These are phyloP conservation scores for Delonix regia DNA, from an alignment of 306 rosid genomes.

Conservation along the genomic window DNA sequence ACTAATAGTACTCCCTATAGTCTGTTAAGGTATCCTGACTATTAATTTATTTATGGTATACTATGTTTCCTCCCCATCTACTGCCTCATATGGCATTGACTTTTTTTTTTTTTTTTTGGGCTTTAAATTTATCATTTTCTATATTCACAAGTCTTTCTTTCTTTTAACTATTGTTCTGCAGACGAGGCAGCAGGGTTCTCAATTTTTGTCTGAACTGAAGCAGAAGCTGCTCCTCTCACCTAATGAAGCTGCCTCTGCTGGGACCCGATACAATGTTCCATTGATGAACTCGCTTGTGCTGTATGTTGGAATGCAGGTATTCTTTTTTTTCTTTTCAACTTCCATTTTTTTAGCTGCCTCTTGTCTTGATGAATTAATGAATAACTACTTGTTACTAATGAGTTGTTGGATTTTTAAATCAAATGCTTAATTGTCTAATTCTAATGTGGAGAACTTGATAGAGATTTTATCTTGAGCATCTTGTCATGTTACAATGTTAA, in stretches of 20 bases:
- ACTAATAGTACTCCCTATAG: not conserved
- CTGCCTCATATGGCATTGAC: not conserved
- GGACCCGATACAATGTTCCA: slow-evolving; percentile 91
- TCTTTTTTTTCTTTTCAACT: slow-evolving; percentile 6
- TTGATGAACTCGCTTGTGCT: slow-evolving; percentile 93
- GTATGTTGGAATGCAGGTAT: slow-evolving; percentile 98
- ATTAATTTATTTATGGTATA: not conserved
- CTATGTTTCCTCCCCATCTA: not conserved
- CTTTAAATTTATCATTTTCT: not conserved
- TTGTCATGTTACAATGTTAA: no score
- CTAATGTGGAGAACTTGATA: no score
- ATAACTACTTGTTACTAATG: not conserved
- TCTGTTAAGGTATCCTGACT: slow-evolving; percentile 6
- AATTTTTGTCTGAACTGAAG: slow-evolving; percentile 82
- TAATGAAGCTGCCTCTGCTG: slow-evolving; percentile 79
- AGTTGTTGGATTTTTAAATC: not conserved
- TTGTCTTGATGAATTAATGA: not conserved
- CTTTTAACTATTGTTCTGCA: slow-evolving; percentile 41
- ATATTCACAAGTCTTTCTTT: not conserved
- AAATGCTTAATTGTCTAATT: no score
- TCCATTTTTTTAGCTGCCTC: not conserved
- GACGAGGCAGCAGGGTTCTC: slow-evolving; percentile 70
- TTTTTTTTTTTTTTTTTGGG: not conserved
- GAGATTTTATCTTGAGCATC: no score
- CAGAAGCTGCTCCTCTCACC: slow-evolving; percentile 83